phyloP scores from a whole-genome alignment of 768 basidiomycete genomes.

The Kwoniella mangroviensis region DNA sequence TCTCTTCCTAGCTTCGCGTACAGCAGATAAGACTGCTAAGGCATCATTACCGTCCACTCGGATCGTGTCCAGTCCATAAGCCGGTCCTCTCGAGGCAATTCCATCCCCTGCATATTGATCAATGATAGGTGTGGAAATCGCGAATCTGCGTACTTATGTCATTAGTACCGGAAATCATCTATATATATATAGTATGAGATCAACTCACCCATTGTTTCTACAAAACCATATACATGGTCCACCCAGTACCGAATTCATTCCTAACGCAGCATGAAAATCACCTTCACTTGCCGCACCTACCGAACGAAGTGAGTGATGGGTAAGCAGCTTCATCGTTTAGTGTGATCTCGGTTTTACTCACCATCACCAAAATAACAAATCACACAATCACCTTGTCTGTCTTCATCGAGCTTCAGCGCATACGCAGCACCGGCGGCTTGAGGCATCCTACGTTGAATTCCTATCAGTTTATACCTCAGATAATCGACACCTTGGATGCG shows the following conservation, averaged over 20 bases:
- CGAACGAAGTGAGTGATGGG: constrained; percentile 3
- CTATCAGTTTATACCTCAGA: constrained; percentile 17
- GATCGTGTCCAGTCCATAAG: constrained; percentile 87
- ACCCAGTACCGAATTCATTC: constrained; percentile 59
- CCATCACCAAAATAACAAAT: constrained; percentile 93
- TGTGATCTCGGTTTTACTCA: constrained; percentile 15
- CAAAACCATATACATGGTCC: constrained; percentile 56
- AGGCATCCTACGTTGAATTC: constrained; percentile 37
- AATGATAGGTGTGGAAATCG: constrained; percentile 86
- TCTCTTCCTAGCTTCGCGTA: constrained; percentile 45
- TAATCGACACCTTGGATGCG: background rate
- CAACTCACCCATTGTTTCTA: constrained; percentile 65
- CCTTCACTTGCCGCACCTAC: constrained; percentile 80
- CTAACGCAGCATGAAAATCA: constrained; percentile 85
- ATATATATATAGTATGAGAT: too few species aligned
- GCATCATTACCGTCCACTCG: constrained; percentile 91
- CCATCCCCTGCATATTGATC: constrained; percentile 94
- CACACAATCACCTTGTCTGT: constrained; percentile 72
- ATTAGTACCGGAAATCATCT: too few species aligned
- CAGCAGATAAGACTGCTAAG: constrained; percentile 71
- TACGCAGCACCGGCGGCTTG: constrained; percentile 93
- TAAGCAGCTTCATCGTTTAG: background rate
- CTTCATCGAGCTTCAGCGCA: constrained; percentile 77
- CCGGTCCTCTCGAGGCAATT: constrained; percentile 87
- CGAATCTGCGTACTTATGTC: constrained; percentile 62